These are phyloP conservation scores for Agrocybe praecox DNA, from an alignment of 768 basidiomycete species.

Conservation along the genomic window DNA sequence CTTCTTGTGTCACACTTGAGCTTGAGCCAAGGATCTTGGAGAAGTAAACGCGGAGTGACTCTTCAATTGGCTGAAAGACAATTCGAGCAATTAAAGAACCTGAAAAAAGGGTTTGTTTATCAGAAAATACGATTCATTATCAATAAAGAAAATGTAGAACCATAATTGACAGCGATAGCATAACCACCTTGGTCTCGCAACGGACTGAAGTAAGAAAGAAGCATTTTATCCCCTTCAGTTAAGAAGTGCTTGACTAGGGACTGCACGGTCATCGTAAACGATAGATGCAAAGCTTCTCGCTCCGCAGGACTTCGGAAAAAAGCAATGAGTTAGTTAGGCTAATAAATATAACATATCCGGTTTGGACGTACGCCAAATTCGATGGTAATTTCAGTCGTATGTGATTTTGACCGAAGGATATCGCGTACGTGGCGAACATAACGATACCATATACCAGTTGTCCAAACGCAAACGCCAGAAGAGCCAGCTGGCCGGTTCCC, in stretches of 20 bases:
- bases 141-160: conserved; percentile 42
- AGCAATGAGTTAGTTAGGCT: background rate
- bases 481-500: conserved; percentile 46
- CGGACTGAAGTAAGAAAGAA: conserved; percentile 83
- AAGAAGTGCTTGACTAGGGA: conserved; percentile 92
- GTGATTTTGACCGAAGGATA: conserved; percentile 34
- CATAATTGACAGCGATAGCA: conserved; percentile 95
- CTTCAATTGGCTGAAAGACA: conserved; percentile 94
- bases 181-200: conserved; percentile 92
- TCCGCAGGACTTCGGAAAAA: conserved; percentile 6
- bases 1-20: too few species aligned
- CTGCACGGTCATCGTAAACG: conserved; percentile 85
- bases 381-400: conserved; percentile 34
- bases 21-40: conserved; percentile 54
- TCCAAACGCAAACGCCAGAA: conserved; percentile 86
- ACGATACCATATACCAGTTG: conserved; percentile 74
- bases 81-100: conserved; percentile 93
- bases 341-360: too few species aligned
- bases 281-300: conserved; percentile 48
- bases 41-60: conserved; percentile 88
- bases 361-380: conserved; percentile 4
- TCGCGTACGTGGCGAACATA: conserved; percentile 59
- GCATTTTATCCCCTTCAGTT: conserved; percentile 93
- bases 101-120: conserved; percentile 27
- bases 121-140: background rate